Base-by-base conservation (phyloP, 495 filamentous ascomycete genomes). In the Opeltia flavorubescens region DNA sequence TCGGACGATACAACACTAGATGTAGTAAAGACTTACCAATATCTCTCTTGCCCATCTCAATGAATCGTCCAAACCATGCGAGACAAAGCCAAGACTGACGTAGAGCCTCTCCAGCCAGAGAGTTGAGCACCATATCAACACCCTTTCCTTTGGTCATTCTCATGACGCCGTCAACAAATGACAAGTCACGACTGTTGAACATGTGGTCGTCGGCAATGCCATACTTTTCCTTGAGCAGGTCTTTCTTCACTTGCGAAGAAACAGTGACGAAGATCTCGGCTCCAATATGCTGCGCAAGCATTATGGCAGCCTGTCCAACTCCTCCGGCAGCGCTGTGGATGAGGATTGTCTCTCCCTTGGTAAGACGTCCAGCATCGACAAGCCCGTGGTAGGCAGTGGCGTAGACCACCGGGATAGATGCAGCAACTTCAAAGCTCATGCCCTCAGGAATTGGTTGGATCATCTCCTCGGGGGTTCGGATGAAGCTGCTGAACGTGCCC, bases 91-190 rank as follows among this genome's bases (percentile, higher is more conserved):
- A 74, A 1, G 59, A 65, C 12, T 57, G 54, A 0, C 57, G 54
- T 0, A 74, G 60, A 3, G 60, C 42, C 11, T 70, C 63, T 0
- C 68, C 68, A 0, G 65, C 47, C 9, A 72, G 48, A 3, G 72
- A 77, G 58, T 82, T 83, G 18, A 85, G 55, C 5, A 82, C 60
- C 0, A 84, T 67, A 52, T 84, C 80, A 0, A 84, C 76, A 1
- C 81, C 80, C 1, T 64, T 49, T 6, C 67, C 66, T 1, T 59
- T 42, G 0, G 80, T 84, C 0, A 62, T 62, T 28, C 58, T 55
- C 28, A 60, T 62, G 33, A 84, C 55, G 2, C 59, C 69, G 8
- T 65, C 46, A 11, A 63, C 69, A 47, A 83, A 78, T 0, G 66
- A n/a, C 2, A 9, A 2, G 25, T 42, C 29, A 25, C 65, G 65